Percentiles rank a stretch among this genome's conserved stretches.
Evolutionary conservation across 352 stramenopile genomes (phyloP).

Genomic region (Globisporangium middletonii): DNA sequence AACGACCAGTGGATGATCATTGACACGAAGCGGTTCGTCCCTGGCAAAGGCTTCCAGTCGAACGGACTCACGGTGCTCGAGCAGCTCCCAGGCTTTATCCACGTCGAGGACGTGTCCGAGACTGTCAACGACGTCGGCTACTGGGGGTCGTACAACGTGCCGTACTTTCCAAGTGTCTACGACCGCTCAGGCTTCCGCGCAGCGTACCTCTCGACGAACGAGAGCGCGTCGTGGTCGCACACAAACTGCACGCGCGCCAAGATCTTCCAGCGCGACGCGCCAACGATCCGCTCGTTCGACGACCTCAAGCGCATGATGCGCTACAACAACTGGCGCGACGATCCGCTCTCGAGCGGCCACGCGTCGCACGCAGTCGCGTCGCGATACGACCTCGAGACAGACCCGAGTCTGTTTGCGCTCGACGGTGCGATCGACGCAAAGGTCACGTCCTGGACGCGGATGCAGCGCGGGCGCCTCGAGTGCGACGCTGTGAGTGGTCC

Average conservation of each 20-base stretch:
- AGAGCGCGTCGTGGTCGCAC: conserved; percentile 35
- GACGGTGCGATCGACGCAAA: conserved; percentile 73
- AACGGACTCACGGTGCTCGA: conserved; percentile 61
- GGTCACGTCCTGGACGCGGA: conserved; percentile 36
- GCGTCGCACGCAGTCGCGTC: conserved; percentile 50
- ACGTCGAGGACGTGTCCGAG: conserved; percentile 46
- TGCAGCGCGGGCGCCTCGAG: conserved; percentile 20
- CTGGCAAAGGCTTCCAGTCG: conserved; percentile 28
- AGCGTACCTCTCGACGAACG: conserved; percentile 29
- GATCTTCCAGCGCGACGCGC: conserved; percentile 53
- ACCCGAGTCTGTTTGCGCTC: conserved; percentile 27
- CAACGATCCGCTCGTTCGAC: conserved; percentile 29
- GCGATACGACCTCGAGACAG: conserved; percentile 55
- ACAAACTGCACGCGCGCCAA: conserved; percentile 36
- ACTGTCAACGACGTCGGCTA: conserved; percentile 51
- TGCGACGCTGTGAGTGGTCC: conserved; percentile 59
- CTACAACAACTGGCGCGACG: conserved; percentile 52
- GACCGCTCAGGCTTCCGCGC: conserved; percentile 40
- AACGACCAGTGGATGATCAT: conserved; percentile 86
- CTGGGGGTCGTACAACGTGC: conserved; percentile 82
- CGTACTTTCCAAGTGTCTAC: conserved; percentile 65
- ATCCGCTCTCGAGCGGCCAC: conserved; percentile 39
- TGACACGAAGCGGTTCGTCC: conserved; percentile 50
- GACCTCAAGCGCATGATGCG: conserved; percentile 64
- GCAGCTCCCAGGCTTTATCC: conserved; percentile 56